phyloP scores from a whole-genome alignment of 2,329 filamentous ascomycete species.

The Hymenoscyphus salicellus region DNA sequence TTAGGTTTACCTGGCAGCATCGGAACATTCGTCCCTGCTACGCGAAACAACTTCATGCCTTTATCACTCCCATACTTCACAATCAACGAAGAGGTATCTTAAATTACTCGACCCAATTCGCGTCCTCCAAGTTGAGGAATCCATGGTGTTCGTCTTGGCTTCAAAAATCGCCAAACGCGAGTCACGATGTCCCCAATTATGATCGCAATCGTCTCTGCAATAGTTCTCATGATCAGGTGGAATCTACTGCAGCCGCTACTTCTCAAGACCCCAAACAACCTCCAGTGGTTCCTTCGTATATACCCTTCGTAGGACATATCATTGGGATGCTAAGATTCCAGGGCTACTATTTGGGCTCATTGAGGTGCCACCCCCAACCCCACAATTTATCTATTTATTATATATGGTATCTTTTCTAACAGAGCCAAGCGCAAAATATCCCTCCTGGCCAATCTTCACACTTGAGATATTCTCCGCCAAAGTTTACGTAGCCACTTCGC shows the following conservation, averaged over 20 bases:
- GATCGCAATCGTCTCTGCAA: not conserved
- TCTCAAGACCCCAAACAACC: conserved; percentile 9
- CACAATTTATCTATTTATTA: not conserved
- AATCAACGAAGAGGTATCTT: no score
- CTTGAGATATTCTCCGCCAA: conserved; percentile 44
- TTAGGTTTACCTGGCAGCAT: no score
- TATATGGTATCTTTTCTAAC: conserved; percentile 4
- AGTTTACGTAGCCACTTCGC: conserved; percentile 44
- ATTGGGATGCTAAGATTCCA: conserved; percentile 17
- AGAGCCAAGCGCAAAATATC: conserved; percentile 10
- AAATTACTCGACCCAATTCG: no score
- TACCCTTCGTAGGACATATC: conserved; percentile 20
- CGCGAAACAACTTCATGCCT: no score
- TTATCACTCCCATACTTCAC: no score
- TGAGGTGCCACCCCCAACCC: not conserved
- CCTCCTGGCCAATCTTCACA: conserved; percentile 39
- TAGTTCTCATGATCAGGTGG: not conserved
- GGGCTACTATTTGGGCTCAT: not conserved
- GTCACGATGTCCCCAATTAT: not conserved
- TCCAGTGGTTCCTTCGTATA: conserved; percentile 12
- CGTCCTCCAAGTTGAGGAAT: not conserved
- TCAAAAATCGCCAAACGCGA: not conserved
- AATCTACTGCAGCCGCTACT: not conserved
- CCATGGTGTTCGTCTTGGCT: not conserved
- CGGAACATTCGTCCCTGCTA: no score